Percentiles rank a stretch among this genome's conserved stretches.
These are phyloP conservation scores for Coniferiporia sulphurascens DNA, from an alignment of 1,284 basidiomycete genomes.

Conservation along the genomic window DNA sequence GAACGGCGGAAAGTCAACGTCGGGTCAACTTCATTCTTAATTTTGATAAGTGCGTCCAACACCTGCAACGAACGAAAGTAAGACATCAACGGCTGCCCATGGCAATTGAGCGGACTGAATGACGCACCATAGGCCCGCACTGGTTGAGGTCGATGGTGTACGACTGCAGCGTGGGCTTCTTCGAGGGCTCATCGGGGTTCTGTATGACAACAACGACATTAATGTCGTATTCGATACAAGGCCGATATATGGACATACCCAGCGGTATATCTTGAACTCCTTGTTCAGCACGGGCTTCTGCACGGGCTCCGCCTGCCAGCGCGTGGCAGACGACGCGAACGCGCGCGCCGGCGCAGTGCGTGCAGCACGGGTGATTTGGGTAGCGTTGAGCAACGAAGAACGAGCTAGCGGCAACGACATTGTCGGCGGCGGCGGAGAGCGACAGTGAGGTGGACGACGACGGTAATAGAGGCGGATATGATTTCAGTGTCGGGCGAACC, in stretches of 20 bases:
- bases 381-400: slow-evolving; percentile 9
- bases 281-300: slow-evolving; percentile 50
- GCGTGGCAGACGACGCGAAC: slow-evolving; percentile 33
- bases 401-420: slow-evolving; percentile 11
- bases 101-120: slow-evolving; percentile 1
- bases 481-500: slow-evolving; percentile 5
- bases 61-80: slow-evolving; percentile 41
- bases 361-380: not conserved
- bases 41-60: slow-evolving; percentile 94
- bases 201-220: slow-evolving; percentile 27
- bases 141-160: slow-evolving; percentile 94
- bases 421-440: not conserved
- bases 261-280: slow-evolving; percentile 96
- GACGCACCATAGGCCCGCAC: slow-evolving; percentile 87
- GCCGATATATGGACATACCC: slow-evolving; percentile 50
- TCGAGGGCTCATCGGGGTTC: slow-evolving; percentile 94
- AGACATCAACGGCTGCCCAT: not conserved
- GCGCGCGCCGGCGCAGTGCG: slow-evolving; percentile 20
- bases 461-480: not conserved
- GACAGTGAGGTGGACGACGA: not conserved
- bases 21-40: slow-evolving; percentile 97
- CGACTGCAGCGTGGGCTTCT: slow-evolving; percentile 88
- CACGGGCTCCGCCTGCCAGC: slow-evolving; percentile 35
- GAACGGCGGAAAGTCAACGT: slow-evolving; percentile 96
- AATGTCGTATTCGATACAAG: not conserved